These are phyloP conservation scores for Cordyceps tenuipes DNA, from an alignment of 2,329 filamentous ascomycete species.

Conservation along the genomic window DNA sequence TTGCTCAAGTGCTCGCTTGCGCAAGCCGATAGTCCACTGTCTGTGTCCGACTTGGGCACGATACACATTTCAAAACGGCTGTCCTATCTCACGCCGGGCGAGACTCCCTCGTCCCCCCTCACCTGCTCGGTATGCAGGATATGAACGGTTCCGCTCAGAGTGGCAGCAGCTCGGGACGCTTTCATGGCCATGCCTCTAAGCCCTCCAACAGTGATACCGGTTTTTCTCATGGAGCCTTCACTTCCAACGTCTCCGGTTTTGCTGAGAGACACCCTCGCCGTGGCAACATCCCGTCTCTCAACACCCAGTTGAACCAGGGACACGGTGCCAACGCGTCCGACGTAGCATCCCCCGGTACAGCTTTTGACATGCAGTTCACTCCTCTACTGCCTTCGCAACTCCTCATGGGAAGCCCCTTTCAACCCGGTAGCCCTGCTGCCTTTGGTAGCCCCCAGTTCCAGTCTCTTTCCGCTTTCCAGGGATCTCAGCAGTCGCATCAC, in stretches of 20 bases:
- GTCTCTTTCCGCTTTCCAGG: conserved; percentile 67
- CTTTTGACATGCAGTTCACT: conserved; percentile 97
- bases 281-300: conserved; percentile 83
- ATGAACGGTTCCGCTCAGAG: conserved; percentile 45
- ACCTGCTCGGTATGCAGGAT: conserved; percentile 88
- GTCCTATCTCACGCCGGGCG: conserved; percentile 66
- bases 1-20: background rate
- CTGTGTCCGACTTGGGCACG: conserved; percentile 47
- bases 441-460: conserved; percentile 92
- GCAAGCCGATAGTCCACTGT: background rate
- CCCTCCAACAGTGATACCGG: conserved; percentile 76
- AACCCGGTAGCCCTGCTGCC: conserved; percentile 82
- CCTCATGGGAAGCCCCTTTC: conserved; percentile 91
- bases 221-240: conserved; percentile 88
- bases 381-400: conserved; percentile 90
- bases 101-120: conserved; percentile 82
- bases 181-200: conserved; percentile 66
- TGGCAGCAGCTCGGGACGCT: conserved; percentile 50
- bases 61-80: conserved; percentile 67
- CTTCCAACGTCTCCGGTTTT: conserved; percentile 77
- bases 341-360: conserved; percentile 78
- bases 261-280: conserved; percentile 79
- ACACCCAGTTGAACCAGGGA: conserved; percentile 60
- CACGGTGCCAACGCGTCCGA: conserved; percentile 53
- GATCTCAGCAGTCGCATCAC: conserved; percentile 35